phyloP scores from a whole-genome alignment of 495 filamentous ascomycete species.

The Podospora comata region DNA sequence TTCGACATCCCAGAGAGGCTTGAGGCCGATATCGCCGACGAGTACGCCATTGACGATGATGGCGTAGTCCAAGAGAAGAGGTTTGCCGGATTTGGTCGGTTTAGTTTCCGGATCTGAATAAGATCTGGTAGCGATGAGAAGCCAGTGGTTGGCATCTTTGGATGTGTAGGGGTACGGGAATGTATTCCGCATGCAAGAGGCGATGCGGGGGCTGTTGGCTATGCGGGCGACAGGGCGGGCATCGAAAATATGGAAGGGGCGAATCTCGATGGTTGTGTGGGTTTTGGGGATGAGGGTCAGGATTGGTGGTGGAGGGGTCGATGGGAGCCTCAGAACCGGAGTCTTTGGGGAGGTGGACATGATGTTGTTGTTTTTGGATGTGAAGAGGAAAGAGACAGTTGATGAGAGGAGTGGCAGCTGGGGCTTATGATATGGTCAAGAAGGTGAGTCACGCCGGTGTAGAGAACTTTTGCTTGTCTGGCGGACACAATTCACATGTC shows the following conservation, averaged over 20 bases:
- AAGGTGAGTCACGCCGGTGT: background rate
- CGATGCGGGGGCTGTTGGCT: slow-evolving; percentile 33
- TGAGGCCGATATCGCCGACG: slow-evolving; percentile 37
- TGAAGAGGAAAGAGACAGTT: background rate
- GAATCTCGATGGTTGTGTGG: slow-evolving; percentile 23
- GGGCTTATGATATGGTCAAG: background rate
- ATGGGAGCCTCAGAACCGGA: background rate
- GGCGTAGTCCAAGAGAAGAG: slow-evolving; percentile 25
- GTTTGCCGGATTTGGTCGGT: background rate
- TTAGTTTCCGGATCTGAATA: slow-evolving; percentile 8
- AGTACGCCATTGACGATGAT: slow-evolving; percentile 32
- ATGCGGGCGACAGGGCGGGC: slow-evolving; percentile 22
- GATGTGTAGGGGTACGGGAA: slow-evolving; percentile 41
- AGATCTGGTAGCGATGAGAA: slow-evolving; percentile 13
- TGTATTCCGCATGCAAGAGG: slow-evolving; percentile 33
- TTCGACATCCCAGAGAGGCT: slow-evolving; percentile 28
- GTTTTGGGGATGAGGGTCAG: slow-evolving; percentile 10
- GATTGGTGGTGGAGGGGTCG: slow-evolving; percentile 10
- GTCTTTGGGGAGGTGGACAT: background rate
- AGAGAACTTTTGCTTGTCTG: background rate
- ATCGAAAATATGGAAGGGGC: slow-evolving; percentile 32
- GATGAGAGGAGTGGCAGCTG: background rate
- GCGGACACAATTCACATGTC: background rate
- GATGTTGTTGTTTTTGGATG: background rate
- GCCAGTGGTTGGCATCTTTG: slow-evolving; percentile 30